phyloP scores from a whole-genome alignment of 2,329 filamentous ascomycete genomes.

The Penicillium sclerotigenum region DNA sequence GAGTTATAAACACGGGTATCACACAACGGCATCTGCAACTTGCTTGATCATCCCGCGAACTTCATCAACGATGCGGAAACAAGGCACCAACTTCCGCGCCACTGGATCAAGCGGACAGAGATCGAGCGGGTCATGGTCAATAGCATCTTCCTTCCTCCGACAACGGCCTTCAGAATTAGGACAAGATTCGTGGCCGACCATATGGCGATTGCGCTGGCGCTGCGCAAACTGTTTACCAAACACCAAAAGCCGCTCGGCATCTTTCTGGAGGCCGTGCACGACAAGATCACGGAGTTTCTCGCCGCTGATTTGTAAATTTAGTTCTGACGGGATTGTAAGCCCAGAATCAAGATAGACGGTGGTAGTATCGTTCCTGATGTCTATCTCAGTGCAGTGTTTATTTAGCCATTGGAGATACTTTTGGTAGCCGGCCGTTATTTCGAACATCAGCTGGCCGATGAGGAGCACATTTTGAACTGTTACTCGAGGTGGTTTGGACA shows the following conservation, averaged over 20 bases:
- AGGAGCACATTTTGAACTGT: conserved; percentile 31
- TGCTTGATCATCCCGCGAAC: conserved; percentile 27
- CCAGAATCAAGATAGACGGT: conserved; percentile 14
- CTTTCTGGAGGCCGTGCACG: conserved; percentile 15
- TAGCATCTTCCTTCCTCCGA: conserved; percentile 21
- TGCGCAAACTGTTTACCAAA: conserved; percentile 24
- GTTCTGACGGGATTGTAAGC: conserved; percentile 4
- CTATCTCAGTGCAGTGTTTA: conserved; percentile 16
- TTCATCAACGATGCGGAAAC: conserved; percentile 31
- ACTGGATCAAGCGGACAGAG: conserved; percentile 26
- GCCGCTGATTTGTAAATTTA: conserved; percentile 15
- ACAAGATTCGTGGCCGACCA: conserved; percentile 28
- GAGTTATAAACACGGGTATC: conserved; percentile 25
- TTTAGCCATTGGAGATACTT: conserved; percentile 28
- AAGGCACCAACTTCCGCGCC: conserved; percentile 25
- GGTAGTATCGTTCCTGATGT: conserved; percentile 3
- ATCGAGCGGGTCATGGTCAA: conserved; percentile 26
- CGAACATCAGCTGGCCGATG: conserved; percentile 27
- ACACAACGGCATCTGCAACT: conserved; percentile 19
- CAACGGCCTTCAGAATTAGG: conserved; percentile 25
- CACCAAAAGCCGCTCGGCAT: conserved; percentile 17
- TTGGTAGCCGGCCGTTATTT: conserved; percentile 26
- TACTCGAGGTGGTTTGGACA: conserved; percentile 27
- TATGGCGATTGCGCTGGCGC: conserved; percentile 28
- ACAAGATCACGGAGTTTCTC: conserved; percentile 12